Evolutionary conservation across 108 stramenopile genomes (phyloP).

Genomic region (Ochromonas danica): DNA sequence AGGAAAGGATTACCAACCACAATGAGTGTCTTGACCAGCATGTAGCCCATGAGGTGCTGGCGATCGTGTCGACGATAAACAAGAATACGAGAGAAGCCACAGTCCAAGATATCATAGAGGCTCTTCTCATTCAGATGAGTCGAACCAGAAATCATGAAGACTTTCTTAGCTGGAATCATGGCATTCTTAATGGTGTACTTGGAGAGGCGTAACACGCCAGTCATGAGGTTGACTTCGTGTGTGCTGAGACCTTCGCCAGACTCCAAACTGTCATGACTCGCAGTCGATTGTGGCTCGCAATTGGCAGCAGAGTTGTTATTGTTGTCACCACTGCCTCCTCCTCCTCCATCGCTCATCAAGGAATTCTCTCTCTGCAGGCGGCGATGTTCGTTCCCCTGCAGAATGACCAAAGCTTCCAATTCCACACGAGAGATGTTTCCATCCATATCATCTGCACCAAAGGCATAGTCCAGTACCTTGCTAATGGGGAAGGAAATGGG

Average conservation of each 20-base stretch:
- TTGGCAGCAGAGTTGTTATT: neutral
- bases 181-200: neutral
- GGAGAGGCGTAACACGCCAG: neutral
- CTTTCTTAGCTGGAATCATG: conserved; percentile 10
- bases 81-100: conserved; percentile 32
- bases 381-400: conserved; percentile 3
- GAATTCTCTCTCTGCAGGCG: neutral
- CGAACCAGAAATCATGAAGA: conserved; percentile 18
- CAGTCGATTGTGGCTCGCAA: neutral
- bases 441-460: conserved; percentile 61
- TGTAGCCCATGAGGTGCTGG: conserved; percentile 5
- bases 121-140: conserved; percentile 19
- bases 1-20: no score
- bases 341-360: neutral
- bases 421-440: conserved; percentile 22
- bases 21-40: conserved; percentile 30
- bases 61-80: neutral
- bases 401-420: conserved; percentile 29
- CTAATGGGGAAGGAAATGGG: conserved; percentile 85
- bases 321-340: neutral
- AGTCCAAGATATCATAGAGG: conserved; percentile 25
- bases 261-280: neutral
- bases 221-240: conserved; percentile 25
- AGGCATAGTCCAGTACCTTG: conserved; percentile 66
- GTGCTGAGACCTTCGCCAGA: neutral